Evolutionary conservation across 202 grass and related monocot genomes (phyloP), one percentile per base, ranked within the genome.

Genomic region (Dendrocalamus latiflorus): DNA sequence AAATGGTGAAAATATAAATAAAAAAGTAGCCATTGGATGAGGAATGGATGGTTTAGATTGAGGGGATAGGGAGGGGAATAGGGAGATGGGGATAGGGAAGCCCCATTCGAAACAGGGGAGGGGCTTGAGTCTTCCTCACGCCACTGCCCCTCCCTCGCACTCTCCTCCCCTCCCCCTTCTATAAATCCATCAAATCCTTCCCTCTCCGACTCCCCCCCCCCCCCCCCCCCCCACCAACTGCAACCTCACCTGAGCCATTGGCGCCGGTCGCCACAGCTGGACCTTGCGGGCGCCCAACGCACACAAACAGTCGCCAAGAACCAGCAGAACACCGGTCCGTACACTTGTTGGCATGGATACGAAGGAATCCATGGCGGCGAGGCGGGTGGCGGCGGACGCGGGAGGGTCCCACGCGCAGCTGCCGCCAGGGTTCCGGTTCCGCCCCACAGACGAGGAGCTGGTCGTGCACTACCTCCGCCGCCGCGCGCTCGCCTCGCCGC

Each of bases 351-450:
- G 3, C 36, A 75, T 75, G 72, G 72, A 75, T 7, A 59, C 72
- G 0, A 59, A 75, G 72, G 36, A 75, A 75, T 42, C 72, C n/a
- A 56, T 18, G 70, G 17, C 12, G 18, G 70, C 28, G 49, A 47
- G 69, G 45, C 67, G 67, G 24, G 48, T 53, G 26, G 47, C 68
- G 44, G 68, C 25, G 9, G 47, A 53, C 16, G 70, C 30, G 9
- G n/a, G 49, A 5, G 30, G 70, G 30, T 1, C 20, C 20, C 33
- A 20, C 9, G 77, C 17, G 43, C 44, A 22, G 43, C 80, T 87
- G 36, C 88, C 84, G 15, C 88, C 84, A 9, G 88, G 88, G n/a
- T 90, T 90, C 76, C 43, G 88, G 39, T 90, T 90, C 75, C 80
- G 85, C 6, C 88, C 88, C 0, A 90, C 88, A 5, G 88, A 90